Evolutionary conservation across 2,329 filamentous ascomycete genomes (phyloP).

Genomic region (Pyrenophora tritici-repentis): DNA sequence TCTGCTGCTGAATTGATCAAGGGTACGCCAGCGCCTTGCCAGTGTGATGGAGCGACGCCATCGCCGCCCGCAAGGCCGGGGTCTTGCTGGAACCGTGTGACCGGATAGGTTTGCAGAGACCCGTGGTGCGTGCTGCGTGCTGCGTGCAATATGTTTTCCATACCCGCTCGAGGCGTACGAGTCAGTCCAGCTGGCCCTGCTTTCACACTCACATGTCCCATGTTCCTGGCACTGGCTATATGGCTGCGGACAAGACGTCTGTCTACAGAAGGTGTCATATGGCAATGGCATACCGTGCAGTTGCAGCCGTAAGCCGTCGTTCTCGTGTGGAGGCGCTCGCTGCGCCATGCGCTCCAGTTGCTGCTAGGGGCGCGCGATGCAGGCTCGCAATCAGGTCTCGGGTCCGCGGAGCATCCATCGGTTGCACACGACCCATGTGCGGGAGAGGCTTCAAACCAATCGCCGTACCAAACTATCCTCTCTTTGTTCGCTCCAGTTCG

Average conservation of each 20-base stretch:
- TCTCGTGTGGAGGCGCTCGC: neutral
- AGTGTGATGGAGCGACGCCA: constrained; percentile 4
- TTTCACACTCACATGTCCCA: neutral
- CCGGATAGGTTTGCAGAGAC: constrained; percentile 7
- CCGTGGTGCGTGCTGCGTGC: neutral
- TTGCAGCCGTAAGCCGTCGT: neutral
- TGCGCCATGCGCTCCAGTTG: constrained; percentile 1
- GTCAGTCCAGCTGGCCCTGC: constrained; percentile 1
- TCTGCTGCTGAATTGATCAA: no score
- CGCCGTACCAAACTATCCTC: constrained; percentile 7
- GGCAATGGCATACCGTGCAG: no score
- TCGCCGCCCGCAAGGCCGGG: neutral
- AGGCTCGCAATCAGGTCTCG: neutral
- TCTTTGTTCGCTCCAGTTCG: constrained; percentile 17
- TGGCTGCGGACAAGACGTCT: neutral
- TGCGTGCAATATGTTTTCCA: constrained; percentile 4
- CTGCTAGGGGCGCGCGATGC: constrained; percentile 1
- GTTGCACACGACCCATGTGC: constrained; percentile 10
- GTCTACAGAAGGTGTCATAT: neutral
- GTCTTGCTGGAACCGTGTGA: constrained; percentile 13
- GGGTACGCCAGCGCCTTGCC: neutral
- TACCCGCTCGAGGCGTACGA: constrained; percentile 8
- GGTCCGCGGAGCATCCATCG: constrained; percentile 11
- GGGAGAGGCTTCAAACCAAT: constrained; percentile 11
- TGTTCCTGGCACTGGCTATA: no score